Evolutionary conservation across 805 yeast genomes (phyloP), one percentile per base, ranked within the genome.

Genomic region (Wickerhamomyces rabaulensis): DNA sequence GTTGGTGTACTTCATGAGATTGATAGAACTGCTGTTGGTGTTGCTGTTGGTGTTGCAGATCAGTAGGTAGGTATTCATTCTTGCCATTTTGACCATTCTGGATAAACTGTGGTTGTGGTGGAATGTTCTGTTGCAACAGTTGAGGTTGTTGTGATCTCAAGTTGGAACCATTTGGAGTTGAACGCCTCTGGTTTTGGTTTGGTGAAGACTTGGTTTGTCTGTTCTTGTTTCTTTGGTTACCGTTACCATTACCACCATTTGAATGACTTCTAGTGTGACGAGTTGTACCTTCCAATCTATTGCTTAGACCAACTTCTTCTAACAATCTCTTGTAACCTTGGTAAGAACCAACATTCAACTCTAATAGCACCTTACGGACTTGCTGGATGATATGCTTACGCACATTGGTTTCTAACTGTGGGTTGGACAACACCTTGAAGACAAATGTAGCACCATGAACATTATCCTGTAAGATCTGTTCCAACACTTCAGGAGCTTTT

Each of bases 281-380:
- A 20, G 43, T 47, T 2, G 40, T 56, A 27, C 33, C 42, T 39
- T 47, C 59, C 23, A 44, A 27, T 20, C 39, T 52, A 31, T 40
- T 47, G 20, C 51, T 38, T 43, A 91, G 69, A 3, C 97, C 97
- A 51, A 90, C 92, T 64, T 92, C 98, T 55, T 92, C 98, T 76
- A 91, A 78, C 47, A 94, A 71, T 53, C 95, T 80, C 60, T 87
- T 87, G 65, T 88, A 87, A 31, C 85, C 87, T 61, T 87, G 95
- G 43, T 67, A 70, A 25, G 75, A 69, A 40, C 70, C 56, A 35
- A 84, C 73, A 48, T 78, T 79, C 56, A 77, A 64, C 41, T 84
- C 85, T 38, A 80, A 66, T 47, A 91, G 68, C 7, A 82, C 77
- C 40, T 75, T 69, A 50, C 88, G 77, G 17, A 87, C 81, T 62